Base-by-base conservation (phyloP, 1,284 basidiomycete species). In the Cutaneotrichosporon sp. region DNA sequence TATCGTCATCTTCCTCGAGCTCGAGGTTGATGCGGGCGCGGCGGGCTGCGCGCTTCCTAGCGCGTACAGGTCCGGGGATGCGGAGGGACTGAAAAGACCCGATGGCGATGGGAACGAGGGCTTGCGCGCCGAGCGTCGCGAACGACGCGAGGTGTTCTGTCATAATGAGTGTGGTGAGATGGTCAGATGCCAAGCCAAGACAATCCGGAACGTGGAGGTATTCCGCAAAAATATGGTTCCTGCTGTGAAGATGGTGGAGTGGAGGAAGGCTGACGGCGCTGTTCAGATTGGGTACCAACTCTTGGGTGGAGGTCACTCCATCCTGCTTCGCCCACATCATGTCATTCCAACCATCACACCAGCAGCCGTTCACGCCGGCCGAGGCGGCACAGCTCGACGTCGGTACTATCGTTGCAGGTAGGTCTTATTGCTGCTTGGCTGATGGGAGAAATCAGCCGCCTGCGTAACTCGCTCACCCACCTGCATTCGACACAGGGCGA, bases 331-430 rank as follows among this genome's bases (percentile, higher is more conserved):
- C 42, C 42, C 42, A 46, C 31, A 34, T 32, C 46, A 50, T 59
- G 58, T 59, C 58, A 10, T 51, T 51, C 49, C 60, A 60, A 14
- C 91, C 91, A 72, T 51, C 61, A 62, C 87, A 89, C 76, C 64
- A 82, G 5, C 90, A 92, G 69, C 90, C 90, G 0, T 92, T 92
- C 79, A 87, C 89, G 5, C 77, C 90, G 30, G 77, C 81, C 58
- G 85, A 92, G 73, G 90, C 89, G 0, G 81, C 85, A 60, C 80
- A 78, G 26, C 82, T 92, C 56, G 89, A 90, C 68, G 84, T 89
- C 2, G 77, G 84, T 22, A 83, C 86, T 11, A 88, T 90, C 60
- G 85, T 85, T 58, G 87, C 89, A 83, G 90, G 90, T 90, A 56
- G 55, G 70, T 65, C 38, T 21, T n/a, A 10, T 26, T 11, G 18